Evolutionary conservation across 495 filamentous ascomycete genomes (phyloP).

Genomic region (Penicilliopsis zonata): DNA sequence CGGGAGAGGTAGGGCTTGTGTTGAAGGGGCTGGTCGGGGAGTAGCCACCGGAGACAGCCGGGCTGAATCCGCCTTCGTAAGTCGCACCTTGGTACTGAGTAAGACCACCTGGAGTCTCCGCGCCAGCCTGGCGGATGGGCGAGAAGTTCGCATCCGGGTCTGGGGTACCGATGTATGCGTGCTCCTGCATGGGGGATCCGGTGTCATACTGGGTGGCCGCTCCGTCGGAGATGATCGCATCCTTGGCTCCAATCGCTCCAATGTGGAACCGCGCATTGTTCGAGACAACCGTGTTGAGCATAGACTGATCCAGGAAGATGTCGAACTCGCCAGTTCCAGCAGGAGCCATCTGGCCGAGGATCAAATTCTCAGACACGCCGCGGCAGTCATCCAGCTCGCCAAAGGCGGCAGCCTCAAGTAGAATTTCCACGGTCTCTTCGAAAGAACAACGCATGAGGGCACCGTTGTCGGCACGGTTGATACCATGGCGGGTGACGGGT

Average conservation of each 20-base stretch:
- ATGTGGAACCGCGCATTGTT: conserved; percentile 74
- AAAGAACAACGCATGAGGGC: conserved; percentile 99
- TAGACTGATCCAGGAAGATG: conserved; percentile 79
- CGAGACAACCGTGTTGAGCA: conserved; percentile 89
- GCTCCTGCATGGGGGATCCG: conserved; percentile 76
- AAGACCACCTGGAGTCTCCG: conserved; percentile 68
- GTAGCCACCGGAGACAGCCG: conserved; percentile 50
- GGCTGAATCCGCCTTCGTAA: conserved; percentile 52
- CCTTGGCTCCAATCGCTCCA: conserved; percentile 60
- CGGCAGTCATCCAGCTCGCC: conserved; percentile 96
- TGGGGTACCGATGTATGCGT: conserved; percentile 60
- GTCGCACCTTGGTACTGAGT: conserved; percentile 44
- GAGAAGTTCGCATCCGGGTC: conserved; percentile 79
- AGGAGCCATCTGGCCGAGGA: conserved; percentile 92
- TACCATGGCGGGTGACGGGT: conserved; percentile 94
- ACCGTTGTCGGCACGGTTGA: conserved; percentile 95
- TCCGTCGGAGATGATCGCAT: conserved; percentile 57
- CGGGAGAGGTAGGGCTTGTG: conserved; percentile 64
- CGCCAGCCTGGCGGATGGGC: conserved; percentile 66
- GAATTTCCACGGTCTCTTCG: conserved; percentile 97
- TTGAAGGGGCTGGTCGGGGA: conserved; percentile 68
- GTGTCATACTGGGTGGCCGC: conserved; percentile 91
- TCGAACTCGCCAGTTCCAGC: conserved; percentile 95
- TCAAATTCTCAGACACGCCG: conserved; percentile 96
- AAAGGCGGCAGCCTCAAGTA: conserved; percentile 84